A percentile compares a stretch with the other conserved stretches of the same genome.
Evolutionary conservation across 805 yeast species (phyloP).

Genomic region (Metschnikowia proteae): DNA sequence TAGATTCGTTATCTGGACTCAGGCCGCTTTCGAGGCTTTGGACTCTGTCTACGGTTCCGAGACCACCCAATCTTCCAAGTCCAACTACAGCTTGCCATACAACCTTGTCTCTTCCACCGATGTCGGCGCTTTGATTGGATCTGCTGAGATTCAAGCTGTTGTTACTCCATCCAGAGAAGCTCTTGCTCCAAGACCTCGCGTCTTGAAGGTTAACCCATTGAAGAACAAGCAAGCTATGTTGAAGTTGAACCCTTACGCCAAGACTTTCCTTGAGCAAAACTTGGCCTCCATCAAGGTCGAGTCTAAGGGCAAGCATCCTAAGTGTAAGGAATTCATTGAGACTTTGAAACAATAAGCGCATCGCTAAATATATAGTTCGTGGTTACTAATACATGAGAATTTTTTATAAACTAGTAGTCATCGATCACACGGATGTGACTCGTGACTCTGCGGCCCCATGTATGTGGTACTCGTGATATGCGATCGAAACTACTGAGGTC

Average conservation of each 20-base stretch:
- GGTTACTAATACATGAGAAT: slow-evolving; percentile 6
- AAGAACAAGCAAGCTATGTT: slow-evolving; percentile 98
- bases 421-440: background rate
- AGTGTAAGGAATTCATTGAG: slow-evolving; percentile 60
- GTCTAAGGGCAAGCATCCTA: slow-evolving; percentile 34
- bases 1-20: slow-evolving; percentile 99
- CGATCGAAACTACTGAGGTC: too few relatives aligned
- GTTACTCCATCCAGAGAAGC: slow-evolving; percentile 95
- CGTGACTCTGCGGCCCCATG: too few relatives aligned
- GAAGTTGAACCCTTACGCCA: slow-evolving; percentile 99
- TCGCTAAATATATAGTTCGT: slow-evolving; percentile 2
- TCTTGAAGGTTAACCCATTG: slow-evolving; percentile 81
- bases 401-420: background rate
- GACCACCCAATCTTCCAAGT: slow-evolving; percentile 75
- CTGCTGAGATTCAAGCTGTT: slow-evolving; percentile 97
- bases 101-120: slow-evolving; percentile 95
- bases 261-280: slow-evolving; percentile 90
- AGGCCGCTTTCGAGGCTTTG: slow-evolving; percentile 93
- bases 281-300: slow-evolving; percentile 79
- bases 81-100: slow-evolving; percentile 88
- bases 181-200: slow-evolving; percentile 96
- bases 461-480: too few relatives aligned
- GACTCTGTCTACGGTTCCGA: slow-evolving; percentile 97
- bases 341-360: slow-evolving; percentile 51
- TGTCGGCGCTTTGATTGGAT: slow-evolving; percentile 95